Base-by-base conservation (phyloP, 2,329 filamentous ascomycete species). In the Claviceps fusiformis region DNA sequence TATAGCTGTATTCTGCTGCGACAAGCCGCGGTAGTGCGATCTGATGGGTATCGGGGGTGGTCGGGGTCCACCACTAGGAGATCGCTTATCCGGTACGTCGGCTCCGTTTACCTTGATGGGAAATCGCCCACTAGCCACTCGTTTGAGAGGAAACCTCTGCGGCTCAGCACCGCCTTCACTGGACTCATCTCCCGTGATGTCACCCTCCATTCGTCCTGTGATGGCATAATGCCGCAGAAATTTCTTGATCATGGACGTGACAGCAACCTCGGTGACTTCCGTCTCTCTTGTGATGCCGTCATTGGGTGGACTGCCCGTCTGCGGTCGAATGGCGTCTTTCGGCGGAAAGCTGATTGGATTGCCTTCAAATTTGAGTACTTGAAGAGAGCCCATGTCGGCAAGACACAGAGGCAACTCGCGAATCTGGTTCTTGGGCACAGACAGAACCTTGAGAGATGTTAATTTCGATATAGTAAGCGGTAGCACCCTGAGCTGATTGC, bases 291-390 rank as follows among this genome's bases (percentile, higher is more conserved):
- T 61, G 15, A 73, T 69, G 2, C 74, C 73, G 43, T 82, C 79
- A 60, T 80, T 79, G 1, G 79, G 75, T 19, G 79, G 78, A 51
- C 73, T 81, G 45, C 71, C 71, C 19, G 76, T 74, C 62, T 78
- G 77, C 11, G 80, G 72, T 61, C 85, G 81, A 31, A 89, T 68
- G 15, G 86, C 76, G 60, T 86, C 83, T 62, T 78, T 81, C 17
- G 88, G 85, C 3, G 90, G 90, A 62, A 92, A 92, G 56, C 78
- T 80, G 56, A 96, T 80, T 9, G 88, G 88, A 62, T 96, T 96
- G 49, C 89, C 89, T 56, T 92, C 87, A 41, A 96, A 81, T 68
- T 95, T 95, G 55, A 97, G 76, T 60, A 95, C 87, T 66, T 92
- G 88, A 57, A 97, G 73, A 55, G 89, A 93, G 55, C 80, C 84